Evolutionary conservation across 768 basidiomycete genomes (phyloP).

Genomic region (Bullera alba): DNA sequence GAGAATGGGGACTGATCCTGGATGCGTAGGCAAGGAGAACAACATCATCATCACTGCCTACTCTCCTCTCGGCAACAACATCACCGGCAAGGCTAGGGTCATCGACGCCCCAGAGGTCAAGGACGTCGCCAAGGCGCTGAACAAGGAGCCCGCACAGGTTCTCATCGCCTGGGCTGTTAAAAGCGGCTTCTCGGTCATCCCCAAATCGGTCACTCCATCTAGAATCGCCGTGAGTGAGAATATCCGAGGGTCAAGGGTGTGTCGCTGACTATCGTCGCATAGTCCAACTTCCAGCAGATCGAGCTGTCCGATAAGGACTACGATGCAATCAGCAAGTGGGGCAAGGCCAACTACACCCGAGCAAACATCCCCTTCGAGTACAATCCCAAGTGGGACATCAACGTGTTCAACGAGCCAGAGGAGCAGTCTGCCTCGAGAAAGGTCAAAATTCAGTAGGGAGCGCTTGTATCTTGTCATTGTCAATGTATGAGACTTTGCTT

Average conservation of each 20-base stretch:
- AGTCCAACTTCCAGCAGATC: constrained; percentile 70
- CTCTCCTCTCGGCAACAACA: constrained; percentile 35
- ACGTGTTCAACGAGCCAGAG: constrained; percentile 60
- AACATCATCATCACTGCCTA: constrained; percentile 38
- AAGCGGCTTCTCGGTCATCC: constrained; percentile 74
- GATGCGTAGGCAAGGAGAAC: constrained; percentile 24
- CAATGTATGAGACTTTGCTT: no score
- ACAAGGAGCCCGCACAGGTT: constrained; percentile 69
- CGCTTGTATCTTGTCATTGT: no score
- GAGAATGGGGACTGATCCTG: neutral
- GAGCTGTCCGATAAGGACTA: constrained; percentile 62
- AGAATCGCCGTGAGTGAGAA: constrained; percentile 50
- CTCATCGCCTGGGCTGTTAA: constrained; percentile 71
- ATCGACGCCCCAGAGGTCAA: constrained; percentile 61
- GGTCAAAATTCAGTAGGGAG: no score
- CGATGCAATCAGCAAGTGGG: constrained; percentile 55
- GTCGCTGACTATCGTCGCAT: neutral
- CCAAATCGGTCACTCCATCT: constrained; percentile 60
- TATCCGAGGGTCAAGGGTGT: neutral
- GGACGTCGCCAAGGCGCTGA: constrained; percentile 58
- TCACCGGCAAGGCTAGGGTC: constrained; percentile 55
- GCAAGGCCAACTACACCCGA: constrained; percentile 52
- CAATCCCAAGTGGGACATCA: constrained; percentile 61
- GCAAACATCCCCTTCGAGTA: constrained; percentile 64
- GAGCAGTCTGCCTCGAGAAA: constrained; percentile 51